Base-by-base conservation (phyloP, 495 filamentous ascomycete genomes). In the Aspergillus affinis region DNA sequence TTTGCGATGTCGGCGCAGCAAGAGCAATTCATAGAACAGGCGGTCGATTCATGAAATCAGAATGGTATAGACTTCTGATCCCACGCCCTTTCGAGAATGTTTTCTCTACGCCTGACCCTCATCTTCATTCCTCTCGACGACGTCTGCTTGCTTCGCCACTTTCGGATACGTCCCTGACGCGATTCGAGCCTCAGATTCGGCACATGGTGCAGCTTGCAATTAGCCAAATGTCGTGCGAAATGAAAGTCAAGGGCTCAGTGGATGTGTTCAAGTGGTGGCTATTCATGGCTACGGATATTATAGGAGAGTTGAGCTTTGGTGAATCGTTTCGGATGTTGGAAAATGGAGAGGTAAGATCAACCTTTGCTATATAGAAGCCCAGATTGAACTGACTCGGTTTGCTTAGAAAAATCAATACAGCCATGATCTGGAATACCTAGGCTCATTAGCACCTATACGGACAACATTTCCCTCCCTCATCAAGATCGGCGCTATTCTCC, bases 201-300 rank as follows among this genome's bases (percentile, higher is more conserved):
- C 19, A 54, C 2, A 62, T 64, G 4, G 61, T 80, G 7, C 36
- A 67, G 0, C 61, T 77, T 1, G 61, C 75, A 0, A 69, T 82
- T 6, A 19, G 68, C 1, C 63, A 66, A 18, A 78, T 82, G 12
- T 45, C 29, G 0, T 62, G 75, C 18, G 75, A 79, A 26, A 65
- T 71, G 41, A 48, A 69, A 23, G 61, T 27, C 0, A 58, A 73
- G 0, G 73, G 72, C 0, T 64, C 49, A 0, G 64, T 65, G 1
- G 83, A 87, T 67, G 67, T 87, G 0, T 75, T 76, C 54, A 80
- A 82, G 55, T 87, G 85, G 85, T 83, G 73, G 71, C 58, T 79
- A 21, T 83, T 84, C 51, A 78, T 87, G 79, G 72, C 81, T 12
- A 80, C 80, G 0, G 85, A 87, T 55, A 72, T 85, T 5, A 81